Base-by-base conservation (phyloP, 1,284 basidiomycete genomes). In the Microbotryomycetes sp. region DNA sequence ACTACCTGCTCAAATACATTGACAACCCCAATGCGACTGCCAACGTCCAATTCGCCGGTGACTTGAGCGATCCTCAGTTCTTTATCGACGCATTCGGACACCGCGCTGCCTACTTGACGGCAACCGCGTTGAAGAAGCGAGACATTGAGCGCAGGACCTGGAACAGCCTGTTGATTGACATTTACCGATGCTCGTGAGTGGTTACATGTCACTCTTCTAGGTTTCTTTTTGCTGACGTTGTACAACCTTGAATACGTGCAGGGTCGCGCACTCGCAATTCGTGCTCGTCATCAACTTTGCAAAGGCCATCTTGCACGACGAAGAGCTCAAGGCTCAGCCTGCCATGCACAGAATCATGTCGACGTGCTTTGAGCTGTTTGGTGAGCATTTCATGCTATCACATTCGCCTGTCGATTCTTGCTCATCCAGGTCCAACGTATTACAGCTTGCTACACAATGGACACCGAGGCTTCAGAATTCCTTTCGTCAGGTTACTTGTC, bases 21-120 rank as follows among this genome's bases (percentile, higher is more conserved):
- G 64, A 68, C 21, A 67, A 75, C 65, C 70, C 68, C 53, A 28
- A 71, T 28, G 72, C 72, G 9, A 73, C 64, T 57, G 72, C 74
- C 30, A 53, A 59, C 52, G 58, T 70, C 56, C 49, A 62, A 48
- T 70, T 68, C 56, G 61, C 62, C 28, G 72, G 72, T 46, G 72
- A 72, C 56, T 62, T 72, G 53, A 41, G 69, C 61, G 52, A 72
- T 70, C 64, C 72, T 53, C 70, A 74, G 27, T 66, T 74, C 52
- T 76, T 73, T 60, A 70, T 77, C 54, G 62, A 70, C 53, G 75
- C 75, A 1, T 77, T 76, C 55, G 75, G 75, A 6, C 74, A 75
- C 65, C 73, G 76, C 11, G 75, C 76, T 6, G 76, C 74, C 11
- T 75, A 74, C 67, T 60, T 76, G 27, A 71, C 72, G 27, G 74